Percentiles rank a stretch among this genome's conserved stretches.
These are phyloP conservation scores for Marchantia polymorpha DNA, from an alignment of 225 moss, liverwort and hornwort species.

Conservation along the genomic window DNA sequence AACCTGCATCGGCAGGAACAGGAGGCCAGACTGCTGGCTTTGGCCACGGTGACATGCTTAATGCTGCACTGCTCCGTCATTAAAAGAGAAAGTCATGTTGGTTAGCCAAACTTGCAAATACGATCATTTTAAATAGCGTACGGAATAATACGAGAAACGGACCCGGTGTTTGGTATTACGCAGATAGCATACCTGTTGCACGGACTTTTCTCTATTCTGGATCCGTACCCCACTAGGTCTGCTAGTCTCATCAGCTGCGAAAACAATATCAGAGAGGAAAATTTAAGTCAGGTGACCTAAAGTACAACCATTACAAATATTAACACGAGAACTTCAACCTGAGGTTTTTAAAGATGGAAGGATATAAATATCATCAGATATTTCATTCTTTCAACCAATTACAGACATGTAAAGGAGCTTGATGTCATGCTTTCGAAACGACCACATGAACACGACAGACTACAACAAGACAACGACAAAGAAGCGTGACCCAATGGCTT, in stretches of 20 bases:
- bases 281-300: not conserved
- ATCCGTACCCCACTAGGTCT: conserved; percentile 94
- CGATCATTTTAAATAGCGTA: not conserved
- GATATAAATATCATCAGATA: too few relatives aligned
- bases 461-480: not conserved
- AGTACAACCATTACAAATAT: too few relatives aligned
- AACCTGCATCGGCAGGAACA: conserved; percentile 68
- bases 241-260: conserved; percentile 94
- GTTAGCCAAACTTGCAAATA: not conserved
- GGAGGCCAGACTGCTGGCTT: conserved; percentile 95
- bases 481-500: not conserved
- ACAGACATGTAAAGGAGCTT: too few relatives aligned
- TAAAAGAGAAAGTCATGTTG: not conserved
- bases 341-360: too few relatives aligned
- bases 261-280: not conserved
- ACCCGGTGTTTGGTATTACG: not conserved
- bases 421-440: too few relatives aligned
- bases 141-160: not conserved
- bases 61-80: conserved; percentile 85
- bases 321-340: too few relatives aligned
- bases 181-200: conserved; percentile 68
- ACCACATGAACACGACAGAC: not conserved
- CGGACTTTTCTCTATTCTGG: conserved; percentile 87
- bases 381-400: too few relatives aligned
- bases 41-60: conserved; percentile 99